These are phyloP conservation scores for Brassica juncea DNA, from an alignment of 345 rosid species.

Conservation along the genomic window DNA sequence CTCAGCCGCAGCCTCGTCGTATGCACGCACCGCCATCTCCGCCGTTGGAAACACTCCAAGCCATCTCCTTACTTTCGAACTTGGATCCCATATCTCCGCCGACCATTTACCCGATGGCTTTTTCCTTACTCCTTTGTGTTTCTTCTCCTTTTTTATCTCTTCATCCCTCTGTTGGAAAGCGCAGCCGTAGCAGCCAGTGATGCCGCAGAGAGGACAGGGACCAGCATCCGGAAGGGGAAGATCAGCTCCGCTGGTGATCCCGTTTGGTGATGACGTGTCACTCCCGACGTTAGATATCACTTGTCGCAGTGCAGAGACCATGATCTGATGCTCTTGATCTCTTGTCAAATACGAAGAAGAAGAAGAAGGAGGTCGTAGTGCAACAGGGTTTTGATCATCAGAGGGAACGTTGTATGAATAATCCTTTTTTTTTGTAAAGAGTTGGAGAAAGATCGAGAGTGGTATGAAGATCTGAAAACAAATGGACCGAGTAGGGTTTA, in stretches of 20 bases:
- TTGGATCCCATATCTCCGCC: slow-evolving; percentile 36
- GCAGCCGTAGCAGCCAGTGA: slow-evolving; percentile 14
- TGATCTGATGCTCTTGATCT: slow-evolving; percentile 22
- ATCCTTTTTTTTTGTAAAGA: not conserved
- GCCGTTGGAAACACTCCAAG: slow-evolving; percentile 22
- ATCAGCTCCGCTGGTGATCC: no score
- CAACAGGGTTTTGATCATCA: not conserved
- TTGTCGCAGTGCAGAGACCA: slow-evolving; percentile 16
- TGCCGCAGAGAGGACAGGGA: slow-evolving; percentile 19
- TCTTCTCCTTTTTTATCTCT: slow-evolving; percentile 6
- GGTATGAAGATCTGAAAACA: not conserved
- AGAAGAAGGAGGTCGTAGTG: not conserved
- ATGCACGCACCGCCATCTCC: slow-evolving; percentile 20
- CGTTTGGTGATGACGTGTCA: not conserved
- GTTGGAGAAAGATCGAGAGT: not conserved
- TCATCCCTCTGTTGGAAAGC: not conserved
- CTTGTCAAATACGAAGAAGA: not conserved
- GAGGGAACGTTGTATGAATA: not conserved
- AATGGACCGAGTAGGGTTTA: not conserved
- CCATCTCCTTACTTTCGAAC: not conserved
- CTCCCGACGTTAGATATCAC: slow-evolving; percentile 14
- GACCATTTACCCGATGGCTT: slow-evolving; percentile 34
- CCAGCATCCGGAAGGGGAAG: slow-evolving; percentile 7
- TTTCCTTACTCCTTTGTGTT: slow-evolving; percentile 22
- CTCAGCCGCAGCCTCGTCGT: slow-evolving; percentile 4